phyloP scores from a whole-genome alignment of 441 rosid species.

The Kokia cookei region DNA sequence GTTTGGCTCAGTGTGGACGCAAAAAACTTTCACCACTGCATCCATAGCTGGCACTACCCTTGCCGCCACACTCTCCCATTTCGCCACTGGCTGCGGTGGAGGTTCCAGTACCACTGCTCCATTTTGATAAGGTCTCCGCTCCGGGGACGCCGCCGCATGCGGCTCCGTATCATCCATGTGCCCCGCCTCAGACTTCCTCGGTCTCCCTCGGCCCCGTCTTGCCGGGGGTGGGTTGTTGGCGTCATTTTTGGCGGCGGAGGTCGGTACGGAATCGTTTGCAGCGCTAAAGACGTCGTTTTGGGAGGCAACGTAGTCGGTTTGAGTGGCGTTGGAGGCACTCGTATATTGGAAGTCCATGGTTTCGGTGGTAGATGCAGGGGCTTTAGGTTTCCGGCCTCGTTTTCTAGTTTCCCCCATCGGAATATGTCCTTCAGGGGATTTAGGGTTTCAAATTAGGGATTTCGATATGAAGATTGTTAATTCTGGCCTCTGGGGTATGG shows the following conservation, averaged over 20 bases:
- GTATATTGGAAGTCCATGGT: constrained; percentile 12
- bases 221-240: constrained; percentile 22
- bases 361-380: constrained; percentile 16
- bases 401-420: constrained; percentile 26
- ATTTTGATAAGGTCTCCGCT: constrained; percentile 36
- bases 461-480: neutral
- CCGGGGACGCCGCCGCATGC: constrained; percentile 9
- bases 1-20: constrained; percentile 92
- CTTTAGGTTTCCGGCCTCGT: constrained; percentile 38
- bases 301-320: constrained; percentile 4
- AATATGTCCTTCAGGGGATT: neutral
- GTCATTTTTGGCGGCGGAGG: constrained; percentile 14
- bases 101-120: constrained; percentile 23
- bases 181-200: constrained; percentile 17
- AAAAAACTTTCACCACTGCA: constrained; percentile 86
- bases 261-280: constrained; percentile 12
- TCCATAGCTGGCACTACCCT: constrained; percentile 78
- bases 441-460: neutral
- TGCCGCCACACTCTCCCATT: constrained; percentile 41
- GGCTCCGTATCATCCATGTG: constrained; percentile 18
- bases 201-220: constrained; percentile 42
- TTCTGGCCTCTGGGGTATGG: neutral
- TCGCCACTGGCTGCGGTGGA: constrained; percentile 30
- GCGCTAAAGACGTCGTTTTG: neutral
- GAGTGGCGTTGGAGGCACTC: constrained; percentile 5